A percentile compares a stretch with the other conserved stretches of the same genome.
Conservation (phyloP, 2,329 filamentous ascomycete species). For the Ophiostoma sp. region DNA sequence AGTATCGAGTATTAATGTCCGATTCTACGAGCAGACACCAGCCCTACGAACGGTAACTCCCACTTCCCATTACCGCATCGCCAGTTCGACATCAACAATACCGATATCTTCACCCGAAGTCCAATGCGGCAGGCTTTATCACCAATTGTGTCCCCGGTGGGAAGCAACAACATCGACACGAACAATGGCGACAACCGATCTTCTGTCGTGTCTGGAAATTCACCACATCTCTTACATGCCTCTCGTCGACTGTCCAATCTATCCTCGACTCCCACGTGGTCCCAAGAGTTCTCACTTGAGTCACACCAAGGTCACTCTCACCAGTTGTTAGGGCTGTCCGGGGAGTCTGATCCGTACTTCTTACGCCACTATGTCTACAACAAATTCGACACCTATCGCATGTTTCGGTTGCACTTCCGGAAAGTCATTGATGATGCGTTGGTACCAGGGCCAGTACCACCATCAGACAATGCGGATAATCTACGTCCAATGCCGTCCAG, state of each 20-base stretch:
- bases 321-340: conserved; percentile 32
- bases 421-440: conserved; percentile 29
- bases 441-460: neutral
- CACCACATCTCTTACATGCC: too few relatives aligned
- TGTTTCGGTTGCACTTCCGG: conserved; percentile 34
- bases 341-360: conserved; percentile 34
- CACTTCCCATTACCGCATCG: neutral
- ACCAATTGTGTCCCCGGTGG: neutral
- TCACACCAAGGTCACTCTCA: conserved; percentile 30
- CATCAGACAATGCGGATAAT: neutral
- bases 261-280: conserved; percentile 7
- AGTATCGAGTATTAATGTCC: too few relatives aligned
- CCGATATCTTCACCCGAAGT: neutral
- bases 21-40: neutral
- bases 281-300: conserved; percentile 31
- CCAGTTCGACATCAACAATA: neutral
- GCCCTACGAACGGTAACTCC: neutral
- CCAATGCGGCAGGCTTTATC: neutral
- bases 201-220: neutral
- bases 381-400: conserved; percentile 30
- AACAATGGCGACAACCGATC: too few relatives aligned
- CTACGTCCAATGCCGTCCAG: conserved; percentile 5
- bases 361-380: conserved; percentile 33
- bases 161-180: neutral
- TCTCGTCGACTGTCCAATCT: neutral